A percentile compares a stretch with the other conserved stretches of the same genome.
These are phyloP conservation scores for Populus tomentosa DNA, from an alignment of 441 rosid genomes.

Conservation along the genomic window DNA sequence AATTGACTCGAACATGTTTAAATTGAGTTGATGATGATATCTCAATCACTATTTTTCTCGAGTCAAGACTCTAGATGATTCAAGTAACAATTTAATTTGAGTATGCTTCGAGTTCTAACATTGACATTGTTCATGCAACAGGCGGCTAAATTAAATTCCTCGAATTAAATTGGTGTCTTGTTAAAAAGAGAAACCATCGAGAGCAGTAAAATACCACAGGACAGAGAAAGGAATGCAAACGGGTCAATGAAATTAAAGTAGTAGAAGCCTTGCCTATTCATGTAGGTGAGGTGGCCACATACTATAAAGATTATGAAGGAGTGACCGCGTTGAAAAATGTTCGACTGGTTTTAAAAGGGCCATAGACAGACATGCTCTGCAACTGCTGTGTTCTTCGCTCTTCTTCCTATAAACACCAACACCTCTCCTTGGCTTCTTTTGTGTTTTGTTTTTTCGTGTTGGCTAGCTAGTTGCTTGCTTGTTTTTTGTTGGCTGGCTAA, in stretches of 20 bases:
- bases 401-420: slow-evolving; percentile 19
- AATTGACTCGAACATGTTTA: too few relatives aligned
- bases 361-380: slow-evolving; percentile 63
- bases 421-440: slow-evolving; percentile 30
- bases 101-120: too few relatives aligned
- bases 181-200: neutral
- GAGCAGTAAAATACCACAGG: neutral
- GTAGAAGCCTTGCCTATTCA: neutral
- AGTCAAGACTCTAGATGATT: too few relatives aligned
- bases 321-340: slow-evolving; percentile 4
- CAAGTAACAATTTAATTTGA: too few relatives aligned
- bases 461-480: neutral
- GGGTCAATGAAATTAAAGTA: neutral
- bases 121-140: too few relatives aligned
- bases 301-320: neutral
- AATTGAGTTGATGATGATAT: too few relatives aligned
- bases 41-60: too few relatives aligned
- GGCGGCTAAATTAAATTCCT: too few relatives aligned
- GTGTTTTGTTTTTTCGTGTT: slow-evolving; percentile 7
- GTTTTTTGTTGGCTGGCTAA: neutral
- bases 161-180: neutral
- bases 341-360: slow-evolving; percentile 18
- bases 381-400: slow-evolving; percentile 40
- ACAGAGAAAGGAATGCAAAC: neutral
- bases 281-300: slow-evolving; percentile 4